phyloP scores from a whole-genome alignment of 2,329 filamentous ascomycete species.

The Fusarium pseudocircinatum region DNA sequence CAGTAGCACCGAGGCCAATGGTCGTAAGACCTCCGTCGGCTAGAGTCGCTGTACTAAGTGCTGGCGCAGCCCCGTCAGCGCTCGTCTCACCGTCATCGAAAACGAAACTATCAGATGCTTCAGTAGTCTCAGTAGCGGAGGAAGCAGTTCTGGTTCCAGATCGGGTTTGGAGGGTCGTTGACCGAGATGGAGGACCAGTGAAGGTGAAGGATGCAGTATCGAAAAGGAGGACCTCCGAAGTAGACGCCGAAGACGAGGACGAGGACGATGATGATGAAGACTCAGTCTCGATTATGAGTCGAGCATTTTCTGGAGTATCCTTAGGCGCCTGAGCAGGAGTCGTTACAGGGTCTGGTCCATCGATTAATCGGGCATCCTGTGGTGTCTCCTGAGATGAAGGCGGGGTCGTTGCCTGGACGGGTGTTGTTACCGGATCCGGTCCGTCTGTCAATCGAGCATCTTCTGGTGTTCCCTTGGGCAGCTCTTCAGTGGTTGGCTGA shows the following conservation, averaged over 20 bases:
- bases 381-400: constrained; percentile 4
- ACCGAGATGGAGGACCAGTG: constrained; percentile 18
- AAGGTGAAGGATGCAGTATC: constrained; percentile 34
- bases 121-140: constrained; percentile 23
- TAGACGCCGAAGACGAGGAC: background rate
- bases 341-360: constrained; percentile 8
- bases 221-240: constrained; percentile 30
- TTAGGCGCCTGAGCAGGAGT: background rate
- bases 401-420: constrained; percentile 5
- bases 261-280: background rate
- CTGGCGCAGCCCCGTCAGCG: constrained; percentile 20
- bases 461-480: constrained; percentile 2
- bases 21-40: constrained; percentile 34
- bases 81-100: constrained; percentile 22
- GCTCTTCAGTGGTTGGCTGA: constrained; percentile 2
- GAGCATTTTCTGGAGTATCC: constrained; percentile 15
- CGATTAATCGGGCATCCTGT: constrained; percentile 6
- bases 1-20: constrained; percentile 32
- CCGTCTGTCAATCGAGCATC: constrained; percentile 5
- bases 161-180: constrained; percentile 35
- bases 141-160: constrained; percentile 25
- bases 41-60: constrained; percentile 35
- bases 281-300: constrained; percentile 6
- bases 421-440: constrained; percentile 10
- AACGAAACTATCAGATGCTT: constrained; percentile 23